Conservation (phyloP, 768 basidiomycete species). For the Termitomyces heimii region DNA sequence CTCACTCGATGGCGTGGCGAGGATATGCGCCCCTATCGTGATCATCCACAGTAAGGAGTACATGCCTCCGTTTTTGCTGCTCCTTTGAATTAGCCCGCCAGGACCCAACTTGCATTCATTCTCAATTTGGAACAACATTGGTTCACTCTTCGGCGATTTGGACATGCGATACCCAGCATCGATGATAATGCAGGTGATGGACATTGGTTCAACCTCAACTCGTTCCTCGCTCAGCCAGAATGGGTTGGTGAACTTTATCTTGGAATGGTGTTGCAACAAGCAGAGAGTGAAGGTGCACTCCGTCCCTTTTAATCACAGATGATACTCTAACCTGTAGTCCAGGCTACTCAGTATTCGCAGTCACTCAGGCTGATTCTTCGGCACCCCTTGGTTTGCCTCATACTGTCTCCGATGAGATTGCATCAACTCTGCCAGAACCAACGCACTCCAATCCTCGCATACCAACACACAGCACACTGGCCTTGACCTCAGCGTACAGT, state of each 20-base stretch:
- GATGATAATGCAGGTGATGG: conserved; percentile 26
- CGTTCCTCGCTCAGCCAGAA: conserved; percentile 61
- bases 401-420: conserved; percentile 67
- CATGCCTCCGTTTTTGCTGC: neutral
- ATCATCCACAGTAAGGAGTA: conserved; percentile 62
- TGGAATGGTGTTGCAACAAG: conserved; percentile 81
- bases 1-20: conserved; percentile 84
- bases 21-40: conserved; percentile 71
- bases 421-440: conserved; percentile 55
- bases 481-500: conserved; percentile 6
- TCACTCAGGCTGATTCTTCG: conserved; percentile 56
- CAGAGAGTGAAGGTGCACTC: conserved; percentile 70
- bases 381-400: conserved; percentile 51
- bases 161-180: conserved; percentile 36
- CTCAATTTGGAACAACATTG: conserved; percentile 85
- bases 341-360: conserved; percentile 83
- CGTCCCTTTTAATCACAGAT: neutral
- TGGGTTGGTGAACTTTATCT: conserved; percentile 84
- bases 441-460: conserved; percentile 7
- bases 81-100: conserved; percentile 19
- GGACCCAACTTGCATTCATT: conserved; percentile 81
- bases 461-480: neutral
- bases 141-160: conserved; percentile 85
- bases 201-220: conserved; percentile 67
- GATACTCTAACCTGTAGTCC: conserved; percentile 1